Conservation (phyloP, 2,329 filamentous ascomycete species). For the Eutypella sp. region DNA sequence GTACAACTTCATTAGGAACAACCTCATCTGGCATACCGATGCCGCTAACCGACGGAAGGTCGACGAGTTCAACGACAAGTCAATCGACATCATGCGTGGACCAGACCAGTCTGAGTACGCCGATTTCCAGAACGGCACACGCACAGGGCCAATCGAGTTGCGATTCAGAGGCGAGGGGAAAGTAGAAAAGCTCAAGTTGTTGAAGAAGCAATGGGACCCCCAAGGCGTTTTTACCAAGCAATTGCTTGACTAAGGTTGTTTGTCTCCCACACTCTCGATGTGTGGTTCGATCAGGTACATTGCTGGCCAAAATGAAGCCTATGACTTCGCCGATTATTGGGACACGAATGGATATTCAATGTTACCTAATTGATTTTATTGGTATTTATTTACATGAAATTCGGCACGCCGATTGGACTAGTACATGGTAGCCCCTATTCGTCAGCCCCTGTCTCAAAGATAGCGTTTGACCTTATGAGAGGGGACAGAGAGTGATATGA, state of each 20-base stretch:
- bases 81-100: constrained; percentile 8
- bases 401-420: no score
- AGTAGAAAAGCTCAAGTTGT: constrained; percentile 14
- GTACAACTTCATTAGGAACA: constrained; percentile 9
- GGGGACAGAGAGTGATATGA: no score
- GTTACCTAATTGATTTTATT: no score
- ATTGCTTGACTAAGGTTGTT: background rate
- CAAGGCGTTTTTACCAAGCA: constrained; percentile 14
- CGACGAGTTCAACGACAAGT: constrained; percentile 10
- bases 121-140: constrained; percentile 11
- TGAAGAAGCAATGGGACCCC: constrained; percentile 24
- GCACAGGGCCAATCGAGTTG: constrained; percentile 11
- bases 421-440: no score
- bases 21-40: constrained; percentile 16
- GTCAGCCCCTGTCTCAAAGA: no score
- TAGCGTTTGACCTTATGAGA: no score
- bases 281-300: background rate
- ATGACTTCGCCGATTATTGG: background rate
- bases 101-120: constrained; percentile 7
- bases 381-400: no score
- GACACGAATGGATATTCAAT: no score
- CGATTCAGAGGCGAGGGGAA: constrained; percentile 11
- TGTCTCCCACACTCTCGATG: no score
- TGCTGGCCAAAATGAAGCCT: background rate
- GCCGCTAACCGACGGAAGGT: constrained; percentile 10